Conservation (phyloP, 768 basidiomycete species). For the Galerina sulciceps region DNA sequence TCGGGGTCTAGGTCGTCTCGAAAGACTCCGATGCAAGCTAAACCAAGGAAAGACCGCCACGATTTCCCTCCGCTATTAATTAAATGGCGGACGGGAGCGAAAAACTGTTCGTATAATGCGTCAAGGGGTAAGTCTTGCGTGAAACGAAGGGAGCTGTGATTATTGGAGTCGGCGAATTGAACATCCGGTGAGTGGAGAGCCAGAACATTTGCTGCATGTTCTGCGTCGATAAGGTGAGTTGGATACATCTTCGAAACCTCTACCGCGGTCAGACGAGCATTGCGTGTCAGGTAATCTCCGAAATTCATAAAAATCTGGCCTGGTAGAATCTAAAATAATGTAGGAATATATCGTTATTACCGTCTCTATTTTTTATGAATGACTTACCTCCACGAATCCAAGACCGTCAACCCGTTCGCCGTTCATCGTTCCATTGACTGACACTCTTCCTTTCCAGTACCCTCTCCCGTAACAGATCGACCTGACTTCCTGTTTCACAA, state of each 20-base stretch:
- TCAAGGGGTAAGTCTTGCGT: background rate
- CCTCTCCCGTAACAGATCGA: background rate
- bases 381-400: slow-evolving; percentile 1
- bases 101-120: background rate
- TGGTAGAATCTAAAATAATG: too few relatives aligned
- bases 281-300: background rate
- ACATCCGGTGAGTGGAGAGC: background rate
- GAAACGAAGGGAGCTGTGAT: background rate
- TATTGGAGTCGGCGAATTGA: background rate
- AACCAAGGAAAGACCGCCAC: too few relatives aligned
- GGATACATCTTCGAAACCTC: background rate
- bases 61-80: background rate
- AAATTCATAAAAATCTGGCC: too few relatives aligned
- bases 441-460: background rate
- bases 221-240: background rate
- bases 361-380: too few relatives aligned
- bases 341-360: too few relatives aligned
- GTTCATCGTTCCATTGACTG: background rate
- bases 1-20: background rate
- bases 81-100: background rate
- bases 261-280: background rate
- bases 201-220: background rate
- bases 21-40: background rate
- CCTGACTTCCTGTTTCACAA: background rate
- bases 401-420: background rate